Evolutionary conservation across 1,284 basidiomycete species (phyloP), one percentile per base, ranked within the genome.

Genomic region (Lentinus polychrous): DNA sequence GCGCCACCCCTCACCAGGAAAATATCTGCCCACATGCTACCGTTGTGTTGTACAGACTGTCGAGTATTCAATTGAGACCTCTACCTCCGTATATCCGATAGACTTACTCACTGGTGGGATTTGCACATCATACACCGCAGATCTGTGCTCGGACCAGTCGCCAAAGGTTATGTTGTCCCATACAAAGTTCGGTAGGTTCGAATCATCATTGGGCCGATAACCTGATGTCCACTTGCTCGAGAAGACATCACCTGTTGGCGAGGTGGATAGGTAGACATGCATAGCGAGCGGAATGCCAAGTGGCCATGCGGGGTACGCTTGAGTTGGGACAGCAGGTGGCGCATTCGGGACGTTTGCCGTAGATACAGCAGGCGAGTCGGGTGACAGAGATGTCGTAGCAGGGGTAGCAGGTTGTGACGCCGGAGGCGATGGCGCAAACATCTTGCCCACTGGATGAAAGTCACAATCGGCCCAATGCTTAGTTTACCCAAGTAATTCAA

Each of bases 121-220:
- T 18, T 81, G 72, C 39, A 95, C 70, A 45, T 83, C 70, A 47
- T 84, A 77, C 45, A 89, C 76, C 49, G 76, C 78, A 5, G 73
- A 74, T 43, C 86, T 71, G 27, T 75, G 66, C 47, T 92, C 86
- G 37, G 76, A 78, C 78, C 82, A 94, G 57, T 91, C 77, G 33
- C 91, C 91, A 58, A 85, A 93, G 0, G 82, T 86, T 44, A 97
- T 78, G 56, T 88, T 86, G 38, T 85, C 72, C 90, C 92, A 96
- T 12, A 79, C 73, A 47, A 89, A 81, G 51, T 74, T 73, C 5
- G 88, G 86, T 23, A 90, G 65, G 32, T 65, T 65, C 45, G 68
- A 73, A 42, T 79, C 77, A 39, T 69, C 63, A 48, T 74, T 66
- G 49, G 72, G 68, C 44, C 72, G 62, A 64, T 70, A 73, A 24